Base-by-base conservation (phyloP, 2,329 filamentous ascomycete species). In the Alternaria sp. region DNA sequence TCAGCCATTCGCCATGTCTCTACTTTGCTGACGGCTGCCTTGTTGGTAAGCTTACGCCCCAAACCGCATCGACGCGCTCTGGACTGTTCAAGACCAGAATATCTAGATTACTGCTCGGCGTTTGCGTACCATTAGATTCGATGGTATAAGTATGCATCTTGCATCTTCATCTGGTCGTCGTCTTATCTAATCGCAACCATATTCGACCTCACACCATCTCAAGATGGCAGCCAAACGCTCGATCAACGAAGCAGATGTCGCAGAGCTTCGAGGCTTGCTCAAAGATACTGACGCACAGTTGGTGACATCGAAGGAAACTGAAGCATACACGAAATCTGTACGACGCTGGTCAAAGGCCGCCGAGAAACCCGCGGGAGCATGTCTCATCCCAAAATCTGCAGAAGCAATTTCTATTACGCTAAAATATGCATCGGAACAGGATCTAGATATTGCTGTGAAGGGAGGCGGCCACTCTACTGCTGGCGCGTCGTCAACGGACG, bases 401-500 rank as follows among this genome's bases (percentile, higher is more conserved):
- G 48, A 60, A 40, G 57, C 52, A 20, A 50, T 63, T n/a, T 57
- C 52, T 18, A 49, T 60, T 14, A 46, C 57, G 11, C 28, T 63
- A 27, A 63, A 57, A 22, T 60, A 60, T 54, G 60, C 60, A 10
- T 51, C 57, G 3, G 32, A 60, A 4, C 57, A 63, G 12, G 32
- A 18, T 55, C 46, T 63, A 11, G 57, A 63, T 16, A 50, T 63
- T 25, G 60, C 60, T 10, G 44, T 63, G 22, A 63, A 57, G 20
- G 57, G 60, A n/a, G 60, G 60, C 16, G 60, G 60, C 4, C 57
- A 57, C 25, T 63, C 60, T 4, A 63, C 60, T 36, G 57, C 57
- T 28, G 56, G 60, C 22, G 52, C 60, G 7, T 62, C 60, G 6
- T 62, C 60, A n/a, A 62, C 60, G 3, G 52, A 62, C 16, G 56